Evolutionary conservation across 179 eudicot genomes (phyloP).

Genomic region (Monotropa hypopitys): DNA sequence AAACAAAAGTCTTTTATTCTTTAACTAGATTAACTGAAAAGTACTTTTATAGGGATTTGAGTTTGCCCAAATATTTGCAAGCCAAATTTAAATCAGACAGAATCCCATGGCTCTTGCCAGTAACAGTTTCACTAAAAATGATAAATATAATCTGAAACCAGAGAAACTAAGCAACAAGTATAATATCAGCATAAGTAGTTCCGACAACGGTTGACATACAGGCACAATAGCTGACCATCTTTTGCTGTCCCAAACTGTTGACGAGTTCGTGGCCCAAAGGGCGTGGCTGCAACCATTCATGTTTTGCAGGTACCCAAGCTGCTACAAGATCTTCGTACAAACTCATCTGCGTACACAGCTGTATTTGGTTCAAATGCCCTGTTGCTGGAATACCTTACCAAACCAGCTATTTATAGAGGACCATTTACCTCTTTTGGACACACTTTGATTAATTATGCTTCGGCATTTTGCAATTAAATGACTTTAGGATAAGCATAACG

Average conservation of each 20-base stretch:
- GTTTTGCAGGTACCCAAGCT: constrained; percentile 95
- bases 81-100: not conserved
- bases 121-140: not conserved
- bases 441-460: not conserved
- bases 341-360: constrained; percentile 62
- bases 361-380: not conserved
- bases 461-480: not conserved
- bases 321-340: constrained; percentile 98
- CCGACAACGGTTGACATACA: constrained; percentile 36
- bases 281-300: constrained; percentile 69
- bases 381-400: not conserved
- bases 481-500: not conserved
- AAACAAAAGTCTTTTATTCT: not conserved
- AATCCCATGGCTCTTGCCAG: not conserved
- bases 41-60: not conserved
- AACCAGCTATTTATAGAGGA: not conserved
- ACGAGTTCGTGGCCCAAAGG: constrained; percentile 83
- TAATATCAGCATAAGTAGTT: not conserved
- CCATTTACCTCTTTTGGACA: not conserved
- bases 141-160: not conserved
- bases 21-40: not conserved
- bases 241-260: constrained; percentile 53
- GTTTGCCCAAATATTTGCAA: not conserved
- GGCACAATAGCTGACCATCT: constrained; percentile 93
- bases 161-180: not conserved